Evolutionary conservation across 176 grass and related monocot genomes (phyloP), one percentile per base, ranked within the genome.

Genomic region (Puccinellia tenuiflora): DNA sequence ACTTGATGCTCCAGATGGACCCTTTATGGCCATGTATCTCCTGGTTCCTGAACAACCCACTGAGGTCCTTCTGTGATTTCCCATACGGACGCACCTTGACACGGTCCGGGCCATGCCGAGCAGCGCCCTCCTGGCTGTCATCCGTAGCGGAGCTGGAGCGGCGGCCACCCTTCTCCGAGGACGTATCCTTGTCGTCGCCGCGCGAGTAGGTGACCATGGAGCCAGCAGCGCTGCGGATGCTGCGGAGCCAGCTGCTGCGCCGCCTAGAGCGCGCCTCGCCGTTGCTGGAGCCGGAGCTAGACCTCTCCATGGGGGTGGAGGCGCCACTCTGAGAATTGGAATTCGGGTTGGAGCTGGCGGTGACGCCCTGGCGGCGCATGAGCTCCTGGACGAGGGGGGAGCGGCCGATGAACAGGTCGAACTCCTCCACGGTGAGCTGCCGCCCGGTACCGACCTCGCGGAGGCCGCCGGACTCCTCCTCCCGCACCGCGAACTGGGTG

Each of bases 321-420:
- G 83, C 70, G 39, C 88, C 69, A 6, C 92, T 91, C 17, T 78
- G 79, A 65, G 76, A 94, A 46, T 80, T 77, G 22, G 83, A 87
- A 46, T n/a, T 85, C 13, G 70, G 88, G 37, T 67, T 77, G 78
- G 83, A 87, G 40, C 6, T 2, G 42, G 9, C 42, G 43, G 0
- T 13, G 38, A 22, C 62, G 35, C 48, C 88, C 34, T 95, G 96
- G 60, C 96, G 91, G 54, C 93, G 85, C 96, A 96, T 99, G 34
- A 99, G 91, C 88, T 99, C 96, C 78, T 99, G 96, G 2, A 99
- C 96, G 46, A 99, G 93, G 4, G 93, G 93, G 3, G 93, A 99
- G 79, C 89, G 82, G 39, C 91, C 96, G 29, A 93, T 90, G 80
- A 90, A 97, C 20, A 88, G 84, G 42, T 97, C 91, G 46, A 98